Base-by-base conservation (phyloP, 1,284 basidiomycete genomes). In the Cutaneotrichosporon daszewskae region DNA sequence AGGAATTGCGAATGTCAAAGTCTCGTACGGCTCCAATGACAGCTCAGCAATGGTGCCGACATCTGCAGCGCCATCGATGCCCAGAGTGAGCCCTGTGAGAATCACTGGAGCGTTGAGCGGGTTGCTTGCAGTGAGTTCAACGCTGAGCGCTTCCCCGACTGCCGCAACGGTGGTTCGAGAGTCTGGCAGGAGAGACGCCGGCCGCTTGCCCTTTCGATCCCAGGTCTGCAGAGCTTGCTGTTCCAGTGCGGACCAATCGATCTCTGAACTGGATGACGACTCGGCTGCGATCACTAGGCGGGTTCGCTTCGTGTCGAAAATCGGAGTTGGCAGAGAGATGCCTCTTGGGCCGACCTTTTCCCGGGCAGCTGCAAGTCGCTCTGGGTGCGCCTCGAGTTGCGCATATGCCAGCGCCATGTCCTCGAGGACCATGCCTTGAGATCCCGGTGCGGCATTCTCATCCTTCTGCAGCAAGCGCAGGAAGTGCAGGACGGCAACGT, bases 351-450 rank as follows among this genome's bases (percentile, higher is more conserved):
- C 47, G 5, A 69, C 39, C 42, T 51, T 58, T 9, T 51, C 54
- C 24, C 53, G 40, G 5, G 55, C 49, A 1, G 54, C 47, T 10
- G 45, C 56, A 1, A 66, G 55, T 33, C 53, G 40, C 2, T 69
- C 59, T 0, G 66, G 64, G 22, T 59, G 57, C 14, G 53, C 40
- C 2, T 36, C 44, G 7, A 69, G 54, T 59, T 69, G 65, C 63
- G 67, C 70, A 57, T 72, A 76, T 3, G 76, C 75, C 13, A 73
- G 57, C 5, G 60, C 58, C 31, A 78, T 64, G 43, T 75, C 74
- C 32, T 74, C 69, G 39, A 78, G 51, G 23, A 72, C 71, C 9
- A 61, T 72, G 13, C 51, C 62, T 33, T 74, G 71, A 8, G 61
- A 56, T 8, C 62, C 65, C 3, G 52, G 48, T 16, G 39, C 32